Evolutionary conservation across 2,329 filamentous ascomycete genomes (phyloP), one percentile per base, ranked within the genome.

Genomic region (Exophiala sp.): DNA sequence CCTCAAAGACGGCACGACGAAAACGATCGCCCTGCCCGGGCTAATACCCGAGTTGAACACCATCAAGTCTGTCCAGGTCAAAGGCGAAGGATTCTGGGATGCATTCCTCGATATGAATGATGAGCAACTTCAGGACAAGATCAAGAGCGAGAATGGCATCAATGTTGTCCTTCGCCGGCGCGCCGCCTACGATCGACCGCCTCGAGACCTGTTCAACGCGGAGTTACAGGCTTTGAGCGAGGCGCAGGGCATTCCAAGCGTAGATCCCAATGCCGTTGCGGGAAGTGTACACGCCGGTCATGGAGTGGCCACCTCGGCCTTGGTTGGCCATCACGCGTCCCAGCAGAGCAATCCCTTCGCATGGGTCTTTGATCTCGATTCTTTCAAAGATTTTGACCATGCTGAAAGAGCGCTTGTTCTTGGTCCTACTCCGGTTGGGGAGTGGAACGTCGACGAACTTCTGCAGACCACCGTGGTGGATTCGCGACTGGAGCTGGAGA

Each of bases 211-310:
- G 4, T 95, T 96, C 68, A 78, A 82, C 4, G 85, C 88, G 0
- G 89, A 89, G 0, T 77, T 95, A 11, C 80, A 85, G 2, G 88
- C 88, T 0, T 77, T 95, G 24, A 88, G 87, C 52, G 82, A 85
- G 58, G 73, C 74, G 0, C 77, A 81, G 55, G 72, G 73, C 32
- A 67, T 76, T 39, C 61, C 70, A 20, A 60, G 54, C 36, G 46
- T 59, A 7, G 56, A 60, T 50, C 65, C 70, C 1, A 61, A 68
- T 29, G 59, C 66, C 20, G 56, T 63, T 10, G 51, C 62, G 21
- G 59, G 58, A 10, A 20, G 61, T 40, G 57, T 64, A 24, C 8
- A 29, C 11, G 63, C 60, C 29, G 60, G 61, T 18, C 59, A 60
- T 45, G 67, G 20, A 29, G 10, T 24, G 21, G n/a, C 65, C 55